Evolutionary conservation across 108 stramenopile genomes (phyloP), one percentile per base, ranked within the genome.

Genomic region (Conticribra weissflogii): DNA sequence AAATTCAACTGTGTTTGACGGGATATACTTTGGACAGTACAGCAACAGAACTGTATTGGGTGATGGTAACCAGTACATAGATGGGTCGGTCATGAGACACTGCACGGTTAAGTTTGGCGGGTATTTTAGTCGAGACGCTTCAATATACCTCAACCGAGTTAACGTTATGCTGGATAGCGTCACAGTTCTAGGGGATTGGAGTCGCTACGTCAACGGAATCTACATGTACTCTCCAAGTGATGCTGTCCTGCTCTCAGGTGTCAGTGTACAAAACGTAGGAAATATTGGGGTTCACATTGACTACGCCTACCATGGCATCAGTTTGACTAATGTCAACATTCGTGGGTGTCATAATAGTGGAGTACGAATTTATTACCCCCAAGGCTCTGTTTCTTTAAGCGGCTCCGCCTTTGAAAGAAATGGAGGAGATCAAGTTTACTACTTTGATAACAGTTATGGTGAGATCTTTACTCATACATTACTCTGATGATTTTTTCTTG

Each of bases 11-110:
- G 4, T 50, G 1, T 68, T 32, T 19, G 34, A 29, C 28, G 59
- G 59, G 36, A 45, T 60, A 45, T 60, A 60, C 24, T 60, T 60
- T 60, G 67, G 67, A 29, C 55, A 54, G 8, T 25, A 19, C 4
- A 57, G 55, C 44, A 48, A 57, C 24, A 21, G 29, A 1, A 68
- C 67, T 57, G 2, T 46, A 30, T 17, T 32, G 2, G 50, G 63
- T 50, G n/a, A 54, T 9, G 63, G 50, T 3, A 68, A 68, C 22
- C 2, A 41, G 15, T 68, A 68, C 21, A 46, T 68, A 25, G 56
- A 23, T 18, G 67, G 67, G 1, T 57, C 55, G 15, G 41, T 68
- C 16, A 4, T 68, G 14, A 15, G 67, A 3, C 2, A 68, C 55
- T 68, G 67, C 55, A 41, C 9, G 4, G 1, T 68, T 3, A 29